Percentiles rank a stretch among this genome's conserved stretches.
These are phyloP conservation scores for Beauveria sp. DNA, from an alignment of 2,329 filamentous ascomycete genomes.

Conservation along the genomic window DNA sequence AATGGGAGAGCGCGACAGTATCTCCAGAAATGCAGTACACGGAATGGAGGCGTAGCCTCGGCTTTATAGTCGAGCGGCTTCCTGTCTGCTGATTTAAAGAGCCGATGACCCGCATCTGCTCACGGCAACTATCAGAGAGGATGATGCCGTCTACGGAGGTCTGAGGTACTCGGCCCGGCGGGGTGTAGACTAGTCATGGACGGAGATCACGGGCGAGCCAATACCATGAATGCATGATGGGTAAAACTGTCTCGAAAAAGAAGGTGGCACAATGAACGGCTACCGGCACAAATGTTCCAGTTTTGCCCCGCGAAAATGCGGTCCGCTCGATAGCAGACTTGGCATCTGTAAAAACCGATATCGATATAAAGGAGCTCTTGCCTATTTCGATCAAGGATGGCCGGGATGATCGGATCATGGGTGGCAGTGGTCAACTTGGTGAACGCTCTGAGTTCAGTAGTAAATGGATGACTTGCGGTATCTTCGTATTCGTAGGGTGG, in stretches of 20 bases:
- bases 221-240: not conserved
- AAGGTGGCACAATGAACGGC: not conserved
- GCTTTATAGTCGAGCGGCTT: not conserved
- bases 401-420: not conserved
- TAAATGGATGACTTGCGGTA: not conserved
- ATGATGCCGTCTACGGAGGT: not conserved
- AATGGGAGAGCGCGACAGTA: not conserved
- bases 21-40: too few relatives aligned
- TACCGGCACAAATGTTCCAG: slow-evolving; percentile 4
- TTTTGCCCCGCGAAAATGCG: not conserved
- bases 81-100: not conserved
- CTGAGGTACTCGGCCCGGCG: not conserved
- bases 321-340: not conserved
- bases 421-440: not conserved
- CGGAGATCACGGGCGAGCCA: not conserved
- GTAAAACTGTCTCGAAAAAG: not conserved
- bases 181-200: not conserved
- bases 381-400: not conserved
- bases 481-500: not conserved
- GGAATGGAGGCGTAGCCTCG: not conserved
- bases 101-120: not conserved
- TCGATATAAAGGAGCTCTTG: not conserved
- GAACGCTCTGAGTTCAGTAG: not conserved
- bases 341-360: not conserved
- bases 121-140: not conserved